These are phyloP conservation scores for Coniferiporia sulphurascens DNA, from an alignment of 1,284 basidiomycete species.

Conservation along the genomic window DNA sequence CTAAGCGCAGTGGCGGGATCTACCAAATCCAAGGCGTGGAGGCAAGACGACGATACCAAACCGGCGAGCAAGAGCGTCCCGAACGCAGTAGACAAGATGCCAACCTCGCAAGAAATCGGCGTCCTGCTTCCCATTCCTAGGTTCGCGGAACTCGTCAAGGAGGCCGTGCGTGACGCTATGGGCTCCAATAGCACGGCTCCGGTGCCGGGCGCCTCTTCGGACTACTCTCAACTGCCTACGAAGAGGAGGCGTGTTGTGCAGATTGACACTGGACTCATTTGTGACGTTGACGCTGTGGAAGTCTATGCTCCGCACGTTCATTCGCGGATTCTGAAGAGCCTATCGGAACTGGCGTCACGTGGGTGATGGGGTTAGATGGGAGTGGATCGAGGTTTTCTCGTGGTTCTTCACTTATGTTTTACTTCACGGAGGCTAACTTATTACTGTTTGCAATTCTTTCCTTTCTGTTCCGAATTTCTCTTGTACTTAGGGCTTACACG, in stretches of 20 bases:
- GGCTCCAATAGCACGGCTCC: slow-evolving; percentile 19
- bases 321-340: slow-evolving; percentile 3
- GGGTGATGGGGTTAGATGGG: not conserved
- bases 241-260: slow-evolving; percentile 41
- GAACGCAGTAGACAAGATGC: not conserved
- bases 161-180: slow-evolving; percentile 28
- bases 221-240: slow-evolving; percentile 30
- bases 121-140: slow-evolving; percentile 58
- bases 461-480: not conserved
- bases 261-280: slow-evolving; percentile 60
- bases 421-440: slow-evolving; percentile 14
- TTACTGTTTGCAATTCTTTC: not conserved
- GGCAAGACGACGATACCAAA: slow-evolving; percentile 3
- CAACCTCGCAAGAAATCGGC: slow-evolving; percentile 25
- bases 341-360: not conserved
- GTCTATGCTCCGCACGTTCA: slow-evolving; percentile 9
- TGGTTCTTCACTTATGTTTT: not conserved
- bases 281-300: slow-evolving; percentile 42
- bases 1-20: not conserved
- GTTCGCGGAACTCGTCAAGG: slow-evolving; percentile 46
- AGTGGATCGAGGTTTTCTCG: not conserved
- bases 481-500: no score
- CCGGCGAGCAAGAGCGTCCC: not conserved
- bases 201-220: slow-evolving; percentile 15
- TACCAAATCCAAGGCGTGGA: not conserved